Percentiles rank a stretch among this genome's conserved stretches.
phyloP scores from a whole-genome alignment of 1,139 yeast genomes.

The Pneumocystis wakefieldiae region DNA sequence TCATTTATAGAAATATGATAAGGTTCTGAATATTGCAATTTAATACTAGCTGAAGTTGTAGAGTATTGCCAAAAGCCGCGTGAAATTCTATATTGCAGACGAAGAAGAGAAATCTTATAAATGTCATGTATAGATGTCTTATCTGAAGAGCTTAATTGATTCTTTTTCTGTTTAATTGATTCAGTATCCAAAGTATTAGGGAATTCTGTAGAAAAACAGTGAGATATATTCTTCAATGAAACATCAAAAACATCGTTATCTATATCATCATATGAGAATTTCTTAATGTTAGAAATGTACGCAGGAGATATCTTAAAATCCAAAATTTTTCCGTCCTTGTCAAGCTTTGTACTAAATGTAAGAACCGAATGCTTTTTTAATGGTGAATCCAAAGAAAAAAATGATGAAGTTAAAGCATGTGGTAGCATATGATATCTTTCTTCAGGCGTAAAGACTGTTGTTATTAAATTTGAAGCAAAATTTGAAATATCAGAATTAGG shows the following conservation, averaged over 20 bases:
- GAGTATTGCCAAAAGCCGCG: neutral
- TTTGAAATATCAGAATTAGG: constrained; percentile 38
- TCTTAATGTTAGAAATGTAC: constrained; percentile 30
- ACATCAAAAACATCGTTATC: constrained; percentile 20
- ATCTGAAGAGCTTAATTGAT: neutral
- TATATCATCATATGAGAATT: constrained; percentile 38
- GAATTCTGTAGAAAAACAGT: neutral
- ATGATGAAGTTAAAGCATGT: constrained; percentile 34
- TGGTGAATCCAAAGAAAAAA: constrained; percentile 38
- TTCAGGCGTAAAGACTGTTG: constrained; percentile 67
- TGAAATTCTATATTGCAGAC: neutral
- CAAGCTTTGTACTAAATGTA: constrained; percentile 29
- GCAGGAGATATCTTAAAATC: constrained; percentile 28
- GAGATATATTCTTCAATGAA: neutral
- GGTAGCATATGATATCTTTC: constrained; percentile 62
- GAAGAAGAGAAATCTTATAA: neutral
- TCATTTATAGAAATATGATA: constrained; percentile 29
- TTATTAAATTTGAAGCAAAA: constrained; percentile 45
- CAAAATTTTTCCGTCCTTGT: constrained; percentile 17
- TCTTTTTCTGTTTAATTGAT: neutral
- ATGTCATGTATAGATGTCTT: neutral
- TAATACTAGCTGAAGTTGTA: neutral
- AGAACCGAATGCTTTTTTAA: constrained; percentile 34
- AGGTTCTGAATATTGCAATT: neutral
- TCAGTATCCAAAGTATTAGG: neutral